Percentiles rank a stretch among this genome's conserved stretches.
Conservation (phyloP, 768 basidiomycete species). For the Amanita fuliginea region DNA sequence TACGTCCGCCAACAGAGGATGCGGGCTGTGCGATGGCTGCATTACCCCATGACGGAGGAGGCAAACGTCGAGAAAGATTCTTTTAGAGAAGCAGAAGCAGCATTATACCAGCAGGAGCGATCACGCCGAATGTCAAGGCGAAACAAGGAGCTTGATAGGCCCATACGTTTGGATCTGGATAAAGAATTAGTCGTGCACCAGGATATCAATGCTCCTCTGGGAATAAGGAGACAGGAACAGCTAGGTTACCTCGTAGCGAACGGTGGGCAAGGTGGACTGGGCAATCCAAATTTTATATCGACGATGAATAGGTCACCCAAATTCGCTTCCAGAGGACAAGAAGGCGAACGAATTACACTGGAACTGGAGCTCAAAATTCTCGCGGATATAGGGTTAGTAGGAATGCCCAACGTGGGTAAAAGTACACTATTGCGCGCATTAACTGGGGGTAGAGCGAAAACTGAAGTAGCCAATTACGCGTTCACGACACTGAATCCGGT, state of each 20-base stretch:
- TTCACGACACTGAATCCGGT: slow-evolving; percentile 96
- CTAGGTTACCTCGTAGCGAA: slow-evolving; percentile 57
- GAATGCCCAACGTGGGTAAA: slow-evolving; percentile 91
- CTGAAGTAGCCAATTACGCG: slow-evolving; percentile 80
- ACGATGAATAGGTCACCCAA: slow-evolving; percentile 69
- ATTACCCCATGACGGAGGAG: slow-evolving; percentile 61
- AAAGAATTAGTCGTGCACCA: slow-evolving; percentile 31
- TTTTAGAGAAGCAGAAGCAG: slow-evolving; percentile 63
- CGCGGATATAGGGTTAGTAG: slow-evolving; percentile 93
- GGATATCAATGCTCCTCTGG: slow-evolving; percentile 51
- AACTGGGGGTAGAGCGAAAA: slow-evolving; percentile 75
- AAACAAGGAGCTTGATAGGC: slow-evolving; percentile 26
- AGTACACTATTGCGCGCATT: slow-evolving; percentile 86
- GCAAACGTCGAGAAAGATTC: slow-evolving; percentile 50
- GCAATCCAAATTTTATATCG: slow-evolving; percentile 80
- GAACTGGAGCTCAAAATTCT: slow-evolving; percentile 86
- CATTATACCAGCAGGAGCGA: slow-evolving; percentile 50
- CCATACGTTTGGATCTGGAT: slow-evolving; percentile 55
- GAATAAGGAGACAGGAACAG: slow-evolving; percentile 38
- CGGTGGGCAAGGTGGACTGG: slow-evolving; percentile 76
- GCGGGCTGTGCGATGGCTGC: slow-evolving; percentile 64
- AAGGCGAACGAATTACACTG: slow-evolving; percentile 72
- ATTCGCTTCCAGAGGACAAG: slow-evolving; percentile 69
- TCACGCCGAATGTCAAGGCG: slow-evolving; percentile 38
- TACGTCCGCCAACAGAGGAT: slow-evolving; percentile 45